Base-by-base conservation (phyloP, 2,329 filamentous ascomycete species). In the Verticillium dahliae region DNA sequence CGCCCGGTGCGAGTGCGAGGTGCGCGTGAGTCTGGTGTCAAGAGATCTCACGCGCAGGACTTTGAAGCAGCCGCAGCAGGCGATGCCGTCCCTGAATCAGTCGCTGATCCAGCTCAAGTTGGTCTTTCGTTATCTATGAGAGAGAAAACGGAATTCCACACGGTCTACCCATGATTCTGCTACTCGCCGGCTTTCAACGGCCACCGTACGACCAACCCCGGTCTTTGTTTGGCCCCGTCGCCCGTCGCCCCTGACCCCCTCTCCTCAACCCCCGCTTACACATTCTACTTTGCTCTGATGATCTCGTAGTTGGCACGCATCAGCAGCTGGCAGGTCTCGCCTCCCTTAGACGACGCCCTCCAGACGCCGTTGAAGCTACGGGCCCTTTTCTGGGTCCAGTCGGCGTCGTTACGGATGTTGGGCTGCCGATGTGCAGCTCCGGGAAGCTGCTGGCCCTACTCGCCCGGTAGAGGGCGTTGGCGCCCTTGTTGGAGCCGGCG, bases 351-450 rank as follows among this genome's bases (percentile, higher is more conserved):
- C 11, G 54, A 56, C 54, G 54, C 54, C 54, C 54, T 56, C 54
- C 54, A 56, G 11, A 33, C 13, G 31, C 54, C 54, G 31, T 35
- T 56, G 54, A 56, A 56, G 11, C 15, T 35, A 13, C 54, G 54
- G 31, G 54, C 54, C 54, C 54, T 56, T 14, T 56, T 56, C 54
- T 56, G 54, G 54, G 54, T 56, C 54, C 54, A 56, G 54, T 56
- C 54, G 27, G 54, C 54, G 15, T 56, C 54, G 31, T 56, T 56
- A 10, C 54, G 54, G 27, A 56, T 35, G 54, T 56, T 27, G 31
- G 54, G 54, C 27, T 56, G 54, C 54, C 54, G 31, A 56, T 35
- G 27, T 35, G 54, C 31, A 35, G 31, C 11, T 56, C 54, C 2
- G 54, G 27, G 33, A 33, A 33, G 54, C 54, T 27, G 54, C 54